phyloP scores from a whole-genome alignment of 2,329 filamentous ascomycete species.

The Fusarium falciforme region DNA sequence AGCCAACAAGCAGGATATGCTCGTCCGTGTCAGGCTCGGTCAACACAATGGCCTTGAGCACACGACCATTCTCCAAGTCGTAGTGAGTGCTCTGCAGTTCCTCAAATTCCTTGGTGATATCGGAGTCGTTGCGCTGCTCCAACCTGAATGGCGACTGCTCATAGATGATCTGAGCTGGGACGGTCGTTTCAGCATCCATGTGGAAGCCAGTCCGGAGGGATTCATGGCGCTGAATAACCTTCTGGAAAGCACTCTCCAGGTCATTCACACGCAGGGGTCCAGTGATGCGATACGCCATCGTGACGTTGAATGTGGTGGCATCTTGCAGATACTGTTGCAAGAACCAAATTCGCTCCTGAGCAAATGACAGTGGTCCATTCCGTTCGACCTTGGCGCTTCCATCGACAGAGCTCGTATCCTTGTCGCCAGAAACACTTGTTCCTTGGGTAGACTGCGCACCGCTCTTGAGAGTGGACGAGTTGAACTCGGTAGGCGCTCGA shows the following conservation, averaged over 20 bases:
- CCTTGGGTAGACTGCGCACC: not conserved
- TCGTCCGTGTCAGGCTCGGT: not conserved
- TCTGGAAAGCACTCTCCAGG: not conserved
- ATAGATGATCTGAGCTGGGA: not conserved
- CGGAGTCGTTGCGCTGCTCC: not conserved
- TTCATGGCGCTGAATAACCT: not conserved
- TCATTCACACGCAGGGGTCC: not conserved
- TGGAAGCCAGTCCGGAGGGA: not conserved
- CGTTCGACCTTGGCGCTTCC: not conserved
- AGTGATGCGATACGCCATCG: not conserved
- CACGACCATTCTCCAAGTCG: not conserved
- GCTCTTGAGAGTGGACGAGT: not conserved
- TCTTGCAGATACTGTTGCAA: not conserved
- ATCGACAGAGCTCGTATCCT: not conserved
- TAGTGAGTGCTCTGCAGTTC: not conserved
- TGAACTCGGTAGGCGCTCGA: not conserved
- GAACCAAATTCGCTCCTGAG: not conserved
- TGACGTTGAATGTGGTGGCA: not conserved
- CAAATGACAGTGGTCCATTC: not conserved
- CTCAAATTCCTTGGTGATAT: not conserved
- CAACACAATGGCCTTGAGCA: not conserved
- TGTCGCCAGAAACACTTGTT: not conserved
- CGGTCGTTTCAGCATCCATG: not conserved
- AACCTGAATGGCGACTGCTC: not conserved
- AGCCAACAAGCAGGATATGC: not conserved